Evolutionary conservation across 805 yeast genomes (phyloP).

Genomic region (Cyberlindnera sargentensis): DNA sequence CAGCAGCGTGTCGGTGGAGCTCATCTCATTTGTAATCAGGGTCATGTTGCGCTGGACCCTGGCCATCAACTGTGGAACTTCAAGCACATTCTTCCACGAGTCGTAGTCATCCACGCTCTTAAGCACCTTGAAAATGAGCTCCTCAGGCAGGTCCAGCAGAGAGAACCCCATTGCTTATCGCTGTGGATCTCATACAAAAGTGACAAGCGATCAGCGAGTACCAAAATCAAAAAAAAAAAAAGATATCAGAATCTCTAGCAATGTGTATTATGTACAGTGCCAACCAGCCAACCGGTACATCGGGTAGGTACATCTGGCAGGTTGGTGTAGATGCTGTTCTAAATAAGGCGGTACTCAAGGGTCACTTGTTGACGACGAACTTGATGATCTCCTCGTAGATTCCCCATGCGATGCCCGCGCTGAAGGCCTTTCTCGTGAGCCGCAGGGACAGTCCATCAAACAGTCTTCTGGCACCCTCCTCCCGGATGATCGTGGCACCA

Average conservation of each 20-base stretch:
- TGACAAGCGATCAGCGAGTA: too few species aligned
- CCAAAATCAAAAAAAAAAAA: too few species aligned
- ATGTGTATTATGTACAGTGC: too few species aligned
- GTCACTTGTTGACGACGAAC: slow-evolving; percentile 4
- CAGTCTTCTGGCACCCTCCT: slow-evolving; percentile 46
- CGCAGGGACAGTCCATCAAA: slow-evolving; percentile 84
- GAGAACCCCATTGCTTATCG: neutral
- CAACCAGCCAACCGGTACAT: too few species aligned
- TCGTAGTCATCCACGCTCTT: neutral
- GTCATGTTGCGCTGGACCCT: neutral
- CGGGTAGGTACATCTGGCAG: too few species aligned
- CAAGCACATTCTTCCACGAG: neutral
- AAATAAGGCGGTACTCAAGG: neutral
- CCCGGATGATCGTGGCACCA: slow-evolving; percentile 28
- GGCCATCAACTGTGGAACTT: neutral
- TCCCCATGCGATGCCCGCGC: slow-evolving; percentile 97
- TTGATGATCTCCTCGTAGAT: slow-evolving; percentile 83
- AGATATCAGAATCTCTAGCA: too few species aligned
- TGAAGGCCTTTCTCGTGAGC: slow-evolving; percentile 74
- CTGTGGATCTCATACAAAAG: too few species aligned
- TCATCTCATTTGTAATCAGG: neutral
- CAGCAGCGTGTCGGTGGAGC: neutral
- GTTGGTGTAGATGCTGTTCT: too few species aligned
- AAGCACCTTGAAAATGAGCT: neutral
- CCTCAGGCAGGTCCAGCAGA: neutral